These are phyloP conservation scores for Phytopythium delawarense DNA, from an alignment of 352 stramenopile species.

Conservation along the genomic window DNA sequence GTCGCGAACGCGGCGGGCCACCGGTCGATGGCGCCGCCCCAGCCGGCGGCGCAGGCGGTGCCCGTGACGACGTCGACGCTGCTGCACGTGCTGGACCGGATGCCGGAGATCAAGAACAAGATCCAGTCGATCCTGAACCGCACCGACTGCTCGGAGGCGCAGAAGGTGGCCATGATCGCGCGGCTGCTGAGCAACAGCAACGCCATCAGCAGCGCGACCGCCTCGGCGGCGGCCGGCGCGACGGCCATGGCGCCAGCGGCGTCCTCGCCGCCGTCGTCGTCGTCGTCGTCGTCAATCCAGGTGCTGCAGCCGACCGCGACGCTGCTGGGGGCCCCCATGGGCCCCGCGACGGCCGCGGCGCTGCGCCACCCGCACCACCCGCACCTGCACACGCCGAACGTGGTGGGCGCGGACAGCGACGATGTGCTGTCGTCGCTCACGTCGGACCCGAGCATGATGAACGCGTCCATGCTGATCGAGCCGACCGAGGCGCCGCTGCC, in stretches of 20 bases:
- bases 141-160: constrained; percentile 78
- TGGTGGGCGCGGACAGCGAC: constrained; percentile 10
- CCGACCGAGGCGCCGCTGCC: constrained; percentile 46
- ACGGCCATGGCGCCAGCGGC: neutral
- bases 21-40: constrained; percentile 7
- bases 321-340: constrained; percentile 2
- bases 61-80: constrained; percentile 76
- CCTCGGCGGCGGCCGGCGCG: neutral
- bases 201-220: constrained; percentile 54
- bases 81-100: constrained; percentile 77
- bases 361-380: constrained; percentile 1
- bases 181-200: constrained; percentile 83
- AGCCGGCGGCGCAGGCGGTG: constrained; percentile 26
- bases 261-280: neutral
- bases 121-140: constrained; percentile 86
- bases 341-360: constrained; percentile 3
- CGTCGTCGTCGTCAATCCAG: constrained; percentile 1
- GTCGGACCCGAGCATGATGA: constrained; percentile 24
- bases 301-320: constrained; percentile 3
- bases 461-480: constrained; percentile 29
- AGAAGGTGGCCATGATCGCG: constrained; percentile 88
- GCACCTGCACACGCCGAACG: neutral
- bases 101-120: constrained; percentile 90
- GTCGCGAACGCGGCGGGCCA: neutral
- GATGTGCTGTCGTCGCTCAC: constrained; percentile 23